Percentiles rank a stretch among this genome's conserved stretches.
Evolutionary conservation across 2,329 filamentous ascomycete species (phyloP).

Genomic region (Aureobasidium melanogenum): DNA sequence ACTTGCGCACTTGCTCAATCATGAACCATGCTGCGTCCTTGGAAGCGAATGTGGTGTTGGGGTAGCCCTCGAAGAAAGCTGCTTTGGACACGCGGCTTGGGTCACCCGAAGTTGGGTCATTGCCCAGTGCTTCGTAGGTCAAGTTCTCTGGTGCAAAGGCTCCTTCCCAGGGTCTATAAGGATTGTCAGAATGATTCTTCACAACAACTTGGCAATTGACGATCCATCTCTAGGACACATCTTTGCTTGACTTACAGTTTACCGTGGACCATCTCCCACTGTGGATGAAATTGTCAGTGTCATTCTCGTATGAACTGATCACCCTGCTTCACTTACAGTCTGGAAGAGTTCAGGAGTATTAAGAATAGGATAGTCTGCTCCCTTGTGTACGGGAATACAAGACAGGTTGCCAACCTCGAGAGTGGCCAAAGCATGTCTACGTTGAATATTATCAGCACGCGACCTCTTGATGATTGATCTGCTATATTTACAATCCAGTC

Average conservation of each 20-base stretch:
- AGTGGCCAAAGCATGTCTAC: conserved; percentile 35
- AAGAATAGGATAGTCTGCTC: conserved; percentile 39
- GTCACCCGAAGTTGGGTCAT: conserved; percentile 39
- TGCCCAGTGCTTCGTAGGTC: conserved; percentile 33
- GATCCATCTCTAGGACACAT: neutral
- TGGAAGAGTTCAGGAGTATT: conserved; percentile 37
- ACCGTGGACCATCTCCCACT: conserved; percentile 37
- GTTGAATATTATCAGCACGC: neutral
- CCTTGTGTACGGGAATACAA: conserved; percentile 42
- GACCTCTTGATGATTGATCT: no score
- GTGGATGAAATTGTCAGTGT: neutral
- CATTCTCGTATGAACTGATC: neutral
- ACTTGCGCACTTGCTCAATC: conserved; percentile 37
- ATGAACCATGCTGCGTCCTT: conserved; percentile 39
- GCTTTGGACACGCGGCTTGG: conserved; percentile 32
- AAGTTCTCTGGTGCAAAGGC: conserved; percentile 36
- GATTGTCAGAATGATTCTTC: neutral
- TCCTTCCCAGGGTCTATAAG: conserved; percentile 32
- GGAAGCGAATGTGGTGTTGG: conserved; percentile 33
- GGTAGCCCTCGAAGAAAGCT: conserved; percentile 40
- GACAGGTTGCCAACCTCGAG: conserved; percentile 38
- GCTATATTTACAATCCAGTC: conserved; percentile 23
- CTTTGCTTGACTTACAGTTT: conserved; percentile 20
- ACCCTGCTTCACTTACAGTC: conserved; percentile 15
- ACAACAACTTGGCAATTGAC: no score